Conservation (phyloP, 495 filamentous ascomycete species). For the Tuber borchii region DNA sequence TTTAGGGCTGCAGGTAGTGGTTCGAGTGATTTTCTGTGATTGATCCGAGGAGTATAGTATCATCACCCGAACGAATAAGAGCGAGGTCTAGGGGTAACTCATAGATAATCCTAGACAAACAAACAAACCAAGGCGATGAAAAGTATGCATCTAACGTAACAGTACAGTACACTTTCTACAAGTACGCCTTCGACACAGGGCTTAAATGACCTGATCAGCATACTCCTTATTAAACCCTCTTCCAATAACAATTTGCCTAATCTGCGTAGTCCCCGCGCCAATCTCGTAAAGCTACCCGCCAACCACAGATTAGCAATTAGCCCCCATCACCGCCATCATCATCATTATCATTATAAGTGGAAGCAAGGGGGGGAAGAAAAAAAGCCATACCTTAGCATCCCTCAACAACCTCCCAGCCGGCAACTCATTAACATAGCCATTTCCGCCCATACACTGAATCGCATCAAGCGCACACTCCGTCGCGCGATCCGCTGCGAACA, state of each 20-base stretch:
- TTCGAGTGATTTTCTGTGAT: not conserved
- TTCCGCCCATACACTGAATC: constrained; percentile 92
- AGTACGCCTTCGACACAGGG: not conserved
- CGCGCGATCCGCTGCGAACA: constrained; percentile 89
- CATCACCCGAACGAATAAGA: not conserved
- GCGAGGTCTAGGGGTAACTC: not conserved
- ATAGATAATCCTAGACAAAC: not conserved
- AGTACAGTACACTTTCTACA: not conserved
- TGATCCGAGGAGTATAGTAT: not conserved
- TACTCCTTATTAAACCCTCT: constrained; percentile 90
- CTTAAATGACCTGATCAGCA: constrained; percentile 43
- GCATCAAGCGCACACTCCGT: constrained; percentile 83
- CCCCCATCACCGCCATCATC: constrained; percentile 8
- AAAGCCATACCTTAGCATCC: constrained; percentile 60
- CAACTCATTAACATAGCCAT: constrained; percentile 94
- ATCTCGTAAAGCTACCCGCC: constrained; percentile 73
- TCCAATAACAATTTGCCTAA: constrained; percentile 89
- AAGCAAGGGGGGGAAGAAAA: not conserved
- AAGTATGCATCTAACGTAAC: not conserved
- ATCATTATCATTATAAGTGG: not conserved
- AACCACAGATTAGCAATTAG: constrained; percentile 43
- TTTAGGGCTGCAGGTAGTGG: not conserved
- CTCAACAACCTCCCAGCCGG: constrained; percentile 76
- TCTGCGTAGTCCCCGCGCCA: constrained; percentile 90
- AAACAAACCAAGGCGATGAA: not conserved